Evolutionary conservation across 805 yeast species (phyloP).

Genomic region (Tetrapisispora arboricola): DNA sequence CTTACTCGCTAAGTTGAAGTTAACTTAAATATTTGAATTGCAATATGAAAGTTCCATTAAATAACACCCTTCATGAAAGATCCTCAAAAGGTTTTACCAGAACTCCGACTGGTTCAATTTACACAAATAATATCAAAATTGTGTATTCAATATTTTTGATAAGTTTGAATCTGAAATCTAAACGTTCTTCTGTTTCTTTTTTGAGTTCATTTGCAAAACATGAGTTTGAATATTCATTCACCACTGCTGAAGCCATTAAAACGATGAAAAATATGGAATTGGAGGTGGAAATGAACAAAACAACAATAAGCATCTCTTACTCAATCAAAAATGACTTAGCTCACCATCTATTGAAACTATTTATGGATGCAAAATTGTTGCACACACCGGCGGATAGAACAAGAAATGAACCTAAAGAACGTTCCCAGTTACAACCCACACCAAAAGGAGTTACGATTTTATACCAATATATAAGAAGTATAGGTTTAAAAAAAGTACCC

Average conservation of each 20-base stretch:
- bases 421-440: conserved; percentile 62
- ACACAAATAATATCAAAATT: conserved; percentile 47
- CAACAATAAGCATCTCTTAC: conserved; percentile 47
- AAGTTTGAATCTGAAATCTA: conserved; percentile 32
- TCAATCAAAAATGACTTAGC: conserved; percentile 44
- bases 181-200: conserved; percentile 12
- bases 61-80: conserved; percentile 32
- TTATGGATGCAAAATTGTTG: conserved; percentile 51
- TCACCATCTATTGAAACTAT: conserved; percentile 35
- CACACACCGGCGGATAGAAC: conserved; percentile 76
- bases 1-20: too few relatives aligned
- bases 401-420: conserved; percentile 34
- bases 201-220: conserved; percentile 25
- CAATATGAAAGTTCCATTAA: not conserved
- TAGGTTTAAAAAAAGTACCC: conserved; percentile 43
- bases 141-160: conserved; percentile 46
- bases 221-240: conserved; percentile 43
- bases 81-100: conserved; percentile 37
- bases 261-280: conserved; percentile 42
- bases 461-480: conserved; percentile 45
- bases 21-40: too few relatives aligned
- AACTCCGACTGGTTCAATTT: conserved; percentile 44
- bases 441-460: conserved; percentile 79
- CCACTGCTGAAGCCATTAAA: conserved; percentile 39
- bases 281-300: conserved; percentile 37